These are phyloP conservation scores for Phyllosticta capitalensis DNA, from an alignment of 2,329 filamentous ascomycete species.

Conservation along the genomic window DNA sequence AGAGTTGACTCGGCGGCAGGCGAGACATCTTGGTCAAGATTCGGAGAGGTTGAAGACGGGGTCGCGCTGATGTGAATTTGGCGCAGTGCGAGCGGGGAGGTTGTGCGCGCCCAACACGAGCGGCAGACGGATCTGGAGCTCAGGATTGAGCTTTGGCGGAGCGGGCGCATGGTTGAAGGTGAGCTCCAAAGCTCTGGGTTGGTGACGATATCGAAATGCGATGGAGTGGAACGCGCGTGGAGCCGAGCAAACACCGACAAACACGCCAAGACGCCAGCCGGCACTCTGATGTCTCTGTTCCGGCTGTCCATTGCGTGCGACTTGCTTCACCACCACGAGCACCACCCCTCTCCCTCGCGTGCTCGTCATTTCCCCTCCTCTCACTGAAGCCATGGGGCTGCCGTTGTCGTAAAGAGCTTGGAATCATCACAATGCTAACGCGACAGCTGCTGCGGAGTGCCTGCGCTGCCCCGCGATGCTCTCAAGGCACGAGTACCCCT, in stretches of 20 bases:
- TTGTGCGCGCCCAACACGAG: slow-evolving; percentile 12
- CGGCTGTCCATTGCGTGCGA: slow-evolving; percentile 6
- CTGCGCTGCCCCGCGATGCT: slow-evolving; percentile 12
- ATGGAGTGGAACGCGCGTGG: not conserved
- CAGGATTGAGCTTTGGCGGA: slow-evolving; percentile 3
- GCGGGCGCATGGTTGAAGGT: slow-evolving; percentile 7
- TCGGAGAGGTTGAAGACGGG: slow-evolving; percentile 31
- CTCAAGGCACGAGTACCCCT: not conserved
- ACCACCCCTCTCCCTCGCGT: not conserved
- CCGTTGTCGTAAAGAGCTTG: slow-evolving; percentile 2
- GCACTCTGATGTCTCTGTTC: not conserved
- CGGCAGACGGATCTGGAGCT: slow-evolving; percentile 7
- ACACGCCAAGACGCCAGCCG: not conserved
- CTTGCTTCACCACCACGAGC: not conserved
- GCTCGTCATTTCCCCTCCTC: not conserved
- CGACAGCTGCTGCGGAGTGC: slow-evolving; percentile 26
- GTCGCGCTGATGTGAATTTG: slow-evolving; percentile 40
- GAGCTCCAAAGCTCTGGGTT: not conserved
- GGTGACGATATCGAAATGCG: not conserved
- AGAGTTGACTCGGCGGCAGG: slow-evolving; percentile 7
- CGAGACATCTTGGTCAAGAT: slow-evolving; percentile 21
- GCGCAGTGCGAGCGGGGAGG: slow-evolving; percentile 15
- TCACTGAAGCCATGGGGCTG: slow-evolving; percentile 1
- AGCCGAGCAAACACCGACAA: not conserved
- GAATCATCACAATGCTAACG: slow-evolving; percentile 23